Conservation (phyloP, 805 yeast genomes). For the Metschnikowia chrysomelidarum region DNA sequence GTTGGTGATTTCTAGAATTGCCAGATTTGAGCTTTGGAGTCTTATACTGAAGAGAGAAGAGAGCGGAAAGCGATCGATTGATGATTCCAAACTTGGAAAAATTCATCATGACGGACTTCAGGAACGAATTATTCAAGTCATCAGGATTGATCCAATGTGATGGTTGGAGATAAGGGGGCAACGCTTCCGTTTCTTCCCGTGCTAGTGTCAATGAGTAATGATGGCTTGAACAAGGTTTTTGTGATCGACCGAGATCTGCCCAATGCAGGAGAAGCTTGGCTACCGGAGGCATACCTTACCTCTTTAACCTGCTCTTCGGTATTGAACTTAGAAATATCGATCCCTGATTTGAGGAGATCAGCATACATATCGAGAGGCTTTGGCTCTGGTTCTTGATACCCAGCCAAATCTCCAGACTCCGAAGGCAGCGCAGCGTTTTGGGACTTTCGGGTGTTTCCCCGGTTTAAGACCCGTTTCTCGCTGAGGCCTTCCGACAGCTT, state of each 20-base stretch:
- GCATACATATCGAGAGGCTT: slow-evolving; percentile 26
- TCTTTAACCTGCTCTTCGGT: slow-evolving; percentile 24
- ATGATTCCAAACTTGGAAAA: too few species aligned
- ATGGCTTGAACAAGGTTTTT: slow-evolving; percentile 37
- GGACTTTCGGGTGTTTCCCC: not conserved
- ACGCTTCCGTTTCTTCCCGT: slow-evolving; percentile 1
- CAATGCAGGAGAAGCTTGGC: slow-evolving; percentile 2
- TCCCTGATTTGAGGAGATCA: slow-evolving; percentile 32
- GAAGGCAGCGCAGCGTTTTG: not conserved
- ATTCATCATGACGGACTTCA: too few species aligned
- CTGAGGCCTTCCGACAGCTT: slow-evolving; percentile 27
- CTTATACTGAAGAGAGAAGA: too few species aligned
- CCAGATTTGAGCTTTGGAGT: too few species aligned
- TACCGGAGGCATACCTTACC: slow-evolving; percentile 9
- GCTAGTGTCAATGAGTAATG: slow-evolving; percentile 24
- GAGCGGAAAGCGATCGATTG: too few species aligned
- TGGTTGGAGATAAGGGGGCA: slow-evolving; percentile 31
- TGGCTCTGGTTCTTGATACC: slow-evolving; percentile 38
- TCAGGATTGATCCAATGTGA: slow-evolving; percentile 35
- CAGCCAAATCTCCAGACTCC: slow-evolving; percentile 2
- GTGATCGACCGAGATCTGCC: slow-evolving; percentile 30
- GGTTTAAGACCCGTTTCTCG: slow-evolving; percentile 18
- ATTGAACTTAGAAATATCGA: slow-evolving; percentile 27
- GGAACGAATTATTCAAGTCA: too few species aligned
- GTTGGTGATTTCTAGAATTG: too few species aligned